phyloP scores from a whole-genome alignment of 257 asterid genomes.

The Jacaranda copaia region DNA sequence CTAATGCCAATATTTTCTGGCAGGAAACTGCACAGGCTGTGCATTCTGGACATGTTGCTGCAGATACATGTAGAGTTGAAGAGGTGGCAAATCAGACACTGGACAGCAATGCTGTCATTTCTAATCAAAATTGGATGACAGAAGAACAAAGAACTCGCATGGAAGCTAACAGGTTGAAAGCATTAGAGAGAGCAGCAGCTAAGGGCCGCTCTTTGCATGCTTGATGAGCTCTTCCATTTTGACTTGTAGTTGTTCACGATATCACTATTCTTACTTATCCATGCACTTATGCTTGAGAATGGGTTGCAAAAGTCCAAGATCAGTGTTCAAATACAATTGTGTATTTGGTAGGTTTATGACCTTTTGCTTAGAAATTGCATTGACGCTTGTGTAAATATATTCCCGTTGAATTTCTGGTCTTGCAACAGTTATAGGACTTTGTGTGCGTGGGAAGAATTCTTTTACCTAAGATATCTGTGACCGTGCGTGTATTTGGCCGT shows the following conservation, averaged over 20 bases:
- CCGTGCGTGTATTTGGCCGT: too few species aligned
- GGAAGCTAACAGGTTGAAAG: conserved; percentile 78
- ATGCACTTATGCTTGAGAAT: background rate
- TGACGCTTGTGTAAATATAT: background rate
- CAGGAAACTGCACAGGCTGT: conserved; percentile 54
- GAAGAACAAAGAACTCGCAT: conserved; percentile 81
- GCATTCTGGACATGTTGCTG: conserved; percentile 31
- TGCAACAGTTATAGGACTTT: too few species aligned
- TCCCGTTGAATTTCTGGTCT: too few species aligned
- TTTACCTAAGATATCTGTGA: too few species aligned
- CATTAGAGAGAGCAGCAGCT: conserved; percentile 83
- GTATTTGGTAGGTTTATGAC: background rate
- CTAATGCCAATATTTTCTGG: conserved; percentile 16
- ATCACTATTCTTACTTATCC: background rate
- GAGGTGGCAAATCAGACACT: conserved; percentile 33
- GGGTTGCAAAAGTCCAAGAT: background rate
- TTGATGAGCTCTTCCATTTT: conserved; percentile 4
- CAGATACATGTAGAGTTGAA: conserved; percentile 36
- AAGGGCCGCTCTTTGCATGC: conserved; percentile 41
- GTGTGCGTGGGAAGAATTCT: too few species aligned
- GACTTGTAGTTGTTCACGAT: background rate
- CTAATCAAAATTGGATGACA: conserved; percentile 44
- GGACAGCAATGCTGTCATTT: conserved; percentile 28
- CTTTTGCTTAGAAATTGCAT: background rate
- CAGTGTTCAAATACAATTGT: background rate